Conservation (phyloP, 345 rosid species). For the Gossypium arboreum region DNA sequence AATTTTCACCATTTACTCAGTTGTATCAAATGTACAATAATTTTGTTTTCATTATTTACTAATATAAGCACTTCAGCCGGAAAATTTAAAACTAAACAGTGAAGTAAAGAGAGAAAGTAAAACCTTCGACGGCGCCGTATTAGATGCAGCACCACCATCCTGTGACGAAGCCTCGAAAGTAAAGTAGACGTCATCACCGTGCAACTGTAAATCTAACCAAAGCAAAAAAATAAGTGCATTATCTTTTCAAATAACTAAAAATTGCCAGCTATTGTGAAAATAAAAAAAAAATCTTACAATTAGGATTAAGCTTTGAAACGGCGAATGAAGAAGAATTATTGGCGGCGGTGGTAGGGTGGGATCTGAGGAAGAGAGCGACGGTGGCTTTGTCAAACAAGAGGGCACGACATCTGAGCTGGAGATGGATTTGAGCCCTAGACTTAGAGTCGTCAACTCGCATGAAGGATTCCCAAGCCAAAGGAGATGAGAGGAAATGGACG, state of each 20-base stretch:
- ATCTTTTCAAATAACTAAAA: not conserved
- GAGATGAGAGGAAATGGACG: slow-evolving; percentile 53
- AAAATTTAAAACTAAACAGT: not conserved
- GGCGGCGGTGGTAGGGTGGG: slow-evolving; percentile 19
- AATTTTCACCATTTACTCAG: not conserved
- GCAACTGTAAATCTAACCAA: slow-evolving; percentile 71
- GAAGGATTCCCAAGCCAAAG: slow-evolving; percentile 73
- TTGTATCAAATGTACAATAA: not conserved
- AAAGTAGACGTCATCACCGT: slow-evolving; percentile 81
- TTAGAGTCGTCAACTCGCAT: slow-evolving; percentile 69
- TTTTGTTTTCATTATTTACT: not conserved
- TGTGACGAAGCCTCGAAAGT: slow-evolving; percentile 48
- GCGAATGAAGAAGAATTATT: slow-evolving; percentile 36
- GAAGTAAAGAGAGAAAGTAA: slow-evolving; percentile 6
- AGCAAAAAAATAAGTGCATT: not conserved
- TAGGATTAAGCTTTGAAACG: slow-evolving; percentile 63
- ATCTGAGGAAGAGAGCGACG: slow-evolving; percentile 58
- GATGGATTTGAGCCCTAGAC: slow-evolving; percentile 75
- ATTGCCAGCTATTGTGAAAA: not conserved
- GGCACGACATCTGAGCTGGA: slow-evolving; percentile 88
- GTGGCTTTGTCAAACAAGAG: slow-evolving; percentile 85
- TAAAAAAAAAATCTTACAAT: slow-evolving; percentile 36
- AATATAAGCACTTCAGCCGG: not conserved
- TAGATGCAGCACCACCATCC: slow-evolving; percentile 39
- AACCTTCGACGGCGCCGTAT: slow-evolving; percentile 47